Evolutionary conservation across 1,284 basidiomycete species (phyloP), one percentile per base, ranked within the genome.

Genomic region (Cryptococcus deneoformans): DNA sequence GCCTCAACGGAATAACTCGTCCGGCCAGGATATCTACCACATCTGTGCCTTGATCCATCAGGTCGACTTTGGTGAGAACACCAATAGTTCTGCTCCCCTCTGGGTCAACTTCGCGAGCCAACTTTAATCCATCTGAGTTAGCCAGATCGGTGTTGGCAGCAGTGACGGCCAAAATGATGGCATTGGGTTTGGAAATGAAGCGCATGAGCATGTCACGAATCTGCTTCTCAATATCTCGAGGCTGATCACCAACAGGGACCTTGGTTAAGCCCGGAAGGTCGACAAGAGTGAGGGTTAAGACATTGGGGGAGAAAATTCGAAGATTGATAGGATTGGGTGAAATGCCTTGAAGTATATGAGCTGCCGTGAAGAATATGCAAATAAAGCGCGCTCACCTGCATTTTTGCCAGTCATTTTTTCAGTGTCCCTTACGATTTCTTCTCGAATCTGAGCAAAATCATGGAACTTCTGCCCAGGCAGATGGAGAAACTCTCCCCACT

Each of bases 321-420:
- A 99, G 81, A 80, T 98, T 98, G 84, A 98, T 99, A 46, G 95
- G 93, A 62, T 87, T 85, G 29, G 94, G 91, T 2, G 93, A 97
- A 70, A 96, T 95, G 60, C 93, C 92, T 82, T 51, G 47, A 39
- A 4, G 7, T 4, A 43, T 52, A 24, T 52, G 38, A 52, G 50
- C 16, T 1, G 4, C 6, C 12, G 34, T 20, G 29, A 20, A 20
- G 20, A n/a, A 9, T 35, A 44, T 2, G 39, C 8, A 20, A 20
- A 16, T 9, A 16, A 16, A 14, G 14, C 36, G 44, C 2, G 68
- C 78, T 61, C 62, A 82, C 82, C 79, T 53, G 93, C 94, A 74
- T 98, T 98, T 98, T 90, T 90, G 59, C 95, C 95, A 0, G 95
- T 99, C 84, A 97, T 97, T 59, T 90, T 90, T 73, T 98, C 95